These are phyloP conservation scores for Hymenoscyphus scutula DNA, from an alignment of 2,329 filamentous ascomycete genomes.

Conservation along the genomic window DNA sequence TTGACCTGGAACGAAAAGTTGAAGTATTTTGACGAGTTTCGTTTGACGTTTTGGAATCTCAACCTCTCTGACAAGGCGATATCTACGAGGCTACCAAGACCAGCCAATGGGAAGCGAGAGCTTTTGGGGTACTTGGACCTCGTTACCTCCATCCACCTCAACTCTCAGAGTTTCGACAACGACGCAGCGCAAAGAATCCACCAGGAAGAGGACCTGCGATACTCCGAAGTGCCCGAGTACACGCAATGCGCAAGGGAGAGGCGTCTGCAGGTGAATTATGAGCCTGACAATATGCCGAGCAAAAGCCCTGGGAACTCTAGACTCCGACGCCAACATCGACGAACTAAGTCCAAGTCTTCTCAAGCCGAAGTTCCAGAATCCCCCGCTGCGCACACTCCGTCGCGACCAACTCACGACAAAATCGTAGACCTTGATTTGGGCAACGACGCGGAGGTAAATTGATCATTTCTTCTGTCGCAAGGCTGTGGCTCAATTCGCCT, in stretches of 20 bases:
- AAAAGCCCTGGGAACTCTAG: conserved; percentile 3
- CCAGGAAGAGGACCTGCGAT: not conserved
- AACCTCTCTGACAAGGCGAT: not conserved
- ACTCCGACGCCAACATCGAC: not conserved
- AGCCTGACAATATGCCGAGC: conserved; percentile 1
- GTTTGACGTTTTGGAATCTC: not conserved
- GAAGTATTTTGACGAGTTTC: not conserved
- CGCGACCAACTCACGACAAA: not conserved
- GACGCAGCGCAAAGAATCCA: not conserved
- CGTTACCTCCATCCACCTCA: not conserved
- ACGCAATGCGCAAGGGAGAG: conserved; percentile 5
- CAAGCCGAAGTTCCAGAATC: not conserved
- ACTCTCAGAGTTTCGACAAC: not conserved
- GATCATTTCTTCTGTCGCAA: not conserved
- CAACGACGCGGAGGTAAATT: conserved; percentile 5
- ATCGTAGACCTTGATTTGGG: not conserved
- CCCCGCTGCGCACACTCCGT: not conserved
- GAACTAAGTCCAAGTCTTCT: not conserved
- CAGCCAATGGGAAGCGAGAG: not conserved
- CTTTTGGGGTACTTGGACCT: not conserved
- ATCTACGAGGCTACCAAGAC: conserved; percentile 6
- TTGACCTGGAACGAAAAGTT: not conserved
- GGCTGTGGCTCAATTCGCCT: conserved; percentile 3
- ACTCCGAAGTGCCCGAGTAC: not conserved
- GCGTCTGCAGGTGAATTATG: not conserved